These are phyloP conservation scores for Suillus decipiens DNA, from an alignment of 768 basidiomycete species.

Conservation along the genomic window DNA sequence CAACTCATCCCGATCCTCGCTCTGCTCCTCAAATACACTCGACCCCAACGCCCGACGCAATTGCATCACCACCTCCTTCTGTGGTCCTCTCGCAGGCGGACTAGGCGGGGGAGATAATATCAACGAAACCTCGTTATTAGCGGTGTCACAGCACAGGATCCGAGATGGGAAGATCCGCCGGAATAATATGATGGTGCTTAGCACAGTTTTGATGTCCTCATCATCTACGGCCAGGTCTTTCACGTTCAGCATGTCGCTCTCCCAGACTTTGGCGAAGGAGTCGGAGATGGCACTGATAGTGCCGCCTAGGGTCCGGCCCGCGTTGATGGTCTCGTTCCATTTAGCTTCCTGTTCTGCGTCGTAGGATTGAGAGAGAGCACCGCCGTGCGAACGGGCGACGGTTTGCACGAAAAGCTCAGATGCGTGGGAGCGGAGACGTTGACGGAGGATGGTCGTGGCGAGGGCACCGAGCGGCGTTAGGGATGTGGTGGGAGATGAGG, in stretches of 20 bases:
- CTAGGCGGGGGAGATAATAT: slow-evolving; percentile 64
- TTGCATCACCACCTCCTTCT: slow-evolving; percentile 42
- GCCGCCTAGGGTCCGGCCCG: slow-evolving; percentile 67
- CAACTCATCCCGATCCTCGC: slow-evolving; percentile 40
- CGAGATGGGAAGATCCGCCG: slow-evolving; percentile 54
- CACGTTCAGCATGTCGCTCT: slow-evolving; percentile 34
- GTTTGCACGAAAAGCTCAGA: slow-evolving; percentile 55
- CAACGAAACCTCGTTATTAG: slow-evolving; percentile 32
- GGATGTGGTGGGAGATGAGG: slow-evolving; percentile 15
- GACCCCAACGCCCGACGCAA: slow-evolving; percentile 60
- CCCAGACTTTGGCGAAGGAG: slow-evolving; percentile 59
- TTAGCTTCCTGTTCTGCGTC: slow-evolving; percentile 34
- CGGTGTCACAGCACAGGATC: slow-evolving; percentile 18
- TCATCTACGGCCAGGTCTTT: slow-evolving; percentile 38
- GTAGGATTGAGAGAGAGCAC: slow-evolving; percentile 16
- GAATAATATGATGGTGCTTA: slow-evolving; percentile 63
- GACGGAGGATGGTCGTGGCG: slow-evolving; percentile 50
- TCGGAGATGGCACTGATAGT: slow-evolving; percentile 52
- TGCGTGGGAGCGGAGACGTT: slow-evolving; percentile 54
- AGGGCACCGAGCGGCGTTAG: slow-evolving; percentile 50
- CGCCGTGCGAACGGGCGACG: slow-evolving; percentile 30
- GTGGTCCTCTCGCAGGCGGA: slow-evolving; percentile 36
- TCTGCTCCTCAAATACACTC: slow-evolving; percentile 45
- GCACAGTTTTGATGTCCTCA: slow-evolving; percentile 51
- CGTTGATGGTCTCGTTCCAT: slow-evolving; percentile 52